These are phyloP conservation scores for Oleoguttula mirabilis DNA, from an alignment of 495 filamentous ascomycete genomes.

Conservation along the genomic window DNA sequence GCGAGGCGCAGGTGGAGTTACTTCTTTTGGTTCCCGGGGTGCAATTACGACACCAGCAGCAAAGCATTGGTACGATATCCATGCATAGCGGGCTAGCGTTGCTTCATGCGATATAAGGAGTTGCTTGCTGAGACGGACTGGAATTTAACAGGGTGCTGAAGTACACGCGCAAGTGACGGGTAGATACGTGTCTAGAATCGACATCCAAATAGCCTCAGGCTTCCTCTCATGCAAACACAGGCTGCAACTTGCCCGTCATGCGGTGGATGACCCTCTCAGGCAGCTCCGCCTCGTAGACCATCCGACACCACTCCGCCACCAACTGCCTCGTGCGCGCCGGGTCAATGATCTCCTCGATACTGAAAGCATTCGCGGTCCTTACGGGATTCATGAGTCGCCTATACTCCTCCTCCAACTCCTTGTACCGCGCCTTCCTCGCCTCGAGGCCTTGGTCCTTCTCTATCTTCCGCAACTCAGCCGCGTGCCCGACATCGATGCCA, in stretches of 20 bases:
- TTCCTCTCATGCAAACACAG: slow-evolving; percentile 33
- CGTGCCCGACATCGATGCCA: slow-evolving; percentile 50
- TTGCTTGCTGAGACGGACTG: no score
- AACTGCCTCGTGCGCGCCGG: slow-evolving; percentile 44
- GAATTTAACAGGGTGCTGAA: no score
- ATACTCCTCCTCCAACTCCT: slow-evolving; percentile 48
- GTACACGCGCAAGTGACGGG: no score
- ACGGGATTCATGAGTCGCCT: slow-evolving; percentile 50
- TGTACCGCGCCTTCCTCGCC: slow-evolving; percentile 38
- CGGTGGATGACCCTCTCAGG: slow-evolving; percentile 38
- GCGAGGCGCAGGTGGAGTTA: slow-evolving; percentile 10
- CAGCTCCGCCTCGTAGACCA: slow-evolving; percentile 43
- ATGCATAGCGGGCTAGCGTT: no score
- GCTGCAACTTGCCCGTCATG: slow-evolving; percentile 40
- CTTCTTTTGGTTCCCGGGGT: no score
- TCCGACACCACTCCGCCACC: slow-evolving; percentile 40
- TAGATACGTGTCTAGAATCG: no score
- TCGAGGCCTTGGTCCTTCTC: slow-evolving; percentile 35
- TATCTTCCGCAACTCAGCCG: slow-evolving; percentile 44
- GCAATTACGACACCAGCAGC: no score
- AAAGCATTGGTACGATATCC: no score
- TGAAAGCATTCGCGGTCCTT: slow-evolving; percentile 51
- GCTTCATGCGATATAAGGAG: no score
- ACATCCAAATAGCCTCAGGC: no score
- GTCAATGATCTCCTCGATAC: slow-evolving; percentile 53